Base-by-base conservation (phyloP, 306 rosid species). In the Cucumis hystrix region DNA sequence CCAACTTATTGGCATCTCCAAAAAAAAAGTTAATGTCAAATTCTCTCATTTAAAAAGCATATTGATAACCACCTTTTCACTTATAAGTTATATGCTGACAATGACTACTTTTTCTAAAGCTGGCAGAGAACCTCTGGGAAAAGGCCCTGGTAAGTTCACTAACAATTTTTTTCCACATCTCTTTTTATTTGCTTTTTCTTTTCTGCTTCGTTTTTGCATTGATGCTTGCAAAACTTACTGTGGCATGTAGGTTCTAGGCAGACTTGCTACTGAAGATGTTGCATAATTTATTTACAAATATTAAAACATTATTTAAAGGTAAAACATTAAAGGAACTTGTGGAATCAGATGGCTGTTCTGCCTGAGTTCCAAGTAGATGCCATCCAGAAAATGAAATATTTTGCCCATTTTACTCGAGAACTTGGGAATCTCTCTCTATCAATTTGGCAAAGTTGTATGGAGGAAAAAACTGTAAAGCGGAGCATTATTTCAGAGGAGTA, bases 91-190 rank as follows among this genome's bases (percentile, higher is more conserved):
- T 55, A 52, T 76, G 62, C 76, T 87, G 87, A 91, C 82, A 62
- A 17, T 55, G 58, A 40, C 61, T 83, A 56, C 65, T 85, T 76
- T 25, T 80, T 67, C 69, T 84, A 86, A 85, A 94, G 97, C 78
- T 92, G 82, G 84, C 96, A 28, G 98, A 89, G 81, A 89, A 88
- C 85, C 82, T 80, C 43, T 92, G 91, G 95, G 96, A 92, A 59
- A 94, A 83, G 80, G 89, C 96, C 71, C 81, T 92, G 97, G 96
- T 94, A 85, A 85, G 98, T 84, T 76, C 76, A 70, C 52, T 74
- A 25, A n/a, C 25, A 43, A 5, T 77, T 21, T 30, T 62, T 58
- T 12, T 17, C 49, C 28, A 21, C n/a, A 15, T 68, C 21, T 21
- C 28, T 33, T 39, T 55, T 13, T 23, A 18, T 20, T 17, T 59